Evolutionary conservation across 2,329 filamentous ascomycete species (phyloP).

Genomic region (Cercospora brassicicola): DNA sequence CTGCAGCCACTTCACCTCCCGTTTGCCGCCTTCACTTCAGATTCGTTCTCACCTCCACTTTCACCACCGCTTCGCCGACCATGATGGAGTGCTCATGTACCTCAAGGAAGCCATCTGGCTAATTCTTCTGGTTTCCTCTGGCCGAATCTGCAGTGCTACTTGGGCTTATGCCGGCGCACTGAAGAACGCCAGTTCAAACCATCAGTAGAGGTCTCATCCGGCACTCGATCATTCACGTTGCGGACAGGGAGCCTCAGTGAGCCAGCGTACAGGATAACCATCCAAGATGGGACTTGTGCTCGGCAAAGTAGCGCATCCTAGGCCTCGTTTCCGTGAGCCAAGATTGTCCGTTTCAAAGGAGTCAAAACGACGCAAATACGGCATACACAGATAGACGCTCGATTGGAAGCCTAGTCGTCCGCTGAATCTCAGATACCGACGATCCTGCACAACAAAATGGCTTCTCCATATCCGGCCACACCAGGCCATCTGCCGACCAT

Average conservation of each 20-base stretch:
- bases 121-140: neutral
- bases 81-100: neutral
- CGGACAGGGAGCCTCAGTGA: neutral
- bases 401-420: neutral
- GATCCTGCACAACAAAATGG: neutral
- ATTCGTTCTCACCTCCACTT: neutral
- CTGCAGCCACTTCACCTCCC: neutral
- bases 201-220: neutral
- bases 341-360: neutral
- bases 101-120: neutral
- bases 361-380: neutral
- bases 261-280: neutral
- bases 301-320: neutral
- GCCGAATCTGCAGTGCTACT: neutral
- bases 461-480: neutral
- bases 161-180: neutral
- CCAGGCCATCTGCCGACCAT: neutral
- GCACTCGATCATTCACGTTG: neutral
- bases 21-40: neutral
- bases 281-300: neutral
- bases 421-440: neutral
- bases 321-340: neutral
- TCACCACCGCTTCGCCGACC: neutral
- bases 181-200: neutral
- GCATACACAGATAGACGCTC: no score